Base-by-base conservation (phyloP, 805 yeast genomes). In the Cyberlindnera samutprakarnensis region DNA sequence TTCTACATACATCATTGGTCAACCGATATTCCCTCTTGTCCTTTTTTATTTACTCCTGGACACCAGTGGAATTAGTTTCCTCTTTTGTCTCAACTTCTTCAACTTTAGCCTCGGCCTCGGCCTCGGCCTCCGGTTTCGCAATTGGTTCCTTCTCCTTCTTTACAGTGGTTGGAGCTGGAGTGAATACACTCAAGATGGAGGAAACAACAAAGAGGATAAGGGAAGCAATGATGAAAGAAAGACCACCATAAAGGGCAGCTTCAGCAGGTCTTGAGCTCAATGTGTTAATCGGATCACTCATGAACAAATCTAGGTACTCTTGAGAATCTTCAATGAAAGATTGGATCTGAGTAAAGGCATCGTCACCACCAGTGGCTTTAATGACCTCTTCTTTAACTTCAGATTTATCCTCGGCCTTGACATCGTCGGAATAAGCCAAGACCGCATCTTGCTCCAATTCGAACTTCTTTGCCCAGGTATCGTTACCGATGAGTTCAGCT, bases 401-500 rank as follows among this genome's bases (percentile, higher is more conserved):
- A 17, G 28, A 22, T 10, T 32, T 24, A 8, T 24, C 33, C 12
- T 15, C 28, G 7, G 23, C 30, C 2, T 21, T 27, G 3, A 23
- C 25, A 13, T 28, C 29, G n/a, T 29, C 33, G 6, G 33, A 28
- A 13, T 14, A 22, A 10, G 27, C 32, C 24, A 38, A 23, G 12
- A 41, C 41, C 7, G 41, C 37, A n/a, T 54, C 53, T 31, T 60
- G 60, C 54, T 80, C 87, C 26, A 75, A 42, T 12, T 59, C 62
- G 15, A 57, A 54, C 53, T 80, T 80, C 16, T 72, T 66, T 21
- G 57, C 44, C 55, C 72, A 87, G 0, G 96, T 86, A 7, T 60
- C 56, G 52, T 88, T 87, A 20, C 96, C 96, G 42, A 87, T 64
- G 8, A 51, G 35, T 61, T 88, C 95, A 10, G 96, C 96, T 50